phyloP scores from a whole-genome alignment of 176 grass and related monocot genomes.

The Rhynchospora breviuscula region DNA sequence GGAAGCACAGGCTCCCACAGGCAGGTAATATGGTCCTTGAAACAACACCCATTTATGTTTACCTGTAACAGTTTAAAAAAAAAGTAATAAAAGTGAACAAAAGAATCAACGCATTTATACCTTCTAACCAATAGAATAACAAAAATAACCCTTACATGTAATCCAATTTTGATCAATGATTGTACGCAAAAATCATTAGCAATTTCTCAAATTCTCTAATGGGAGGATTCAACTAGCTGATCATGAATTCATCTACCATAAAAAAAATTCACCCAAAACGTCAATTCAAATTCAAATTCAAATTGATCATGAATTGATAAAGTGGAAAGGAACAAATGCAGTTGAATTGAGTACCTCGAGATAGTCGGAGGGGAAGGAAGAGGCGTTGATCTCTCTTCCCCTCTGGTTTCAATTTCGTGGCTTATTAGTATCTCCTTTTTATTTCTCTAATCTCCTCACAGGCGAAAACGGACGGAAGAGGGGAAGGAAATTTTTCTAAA shows the following conservation, averaged over 20 bases:
- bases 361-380: conserved; percentile 22
- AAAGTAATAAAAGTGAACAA: background rate
- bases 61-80: background rate
- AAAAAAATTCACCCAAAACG: background rate
- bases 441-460: background rate
- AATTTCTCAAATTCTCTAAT: conserved; percentile 1
- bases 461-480: background rate
- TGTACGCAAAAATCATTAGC: background rate
- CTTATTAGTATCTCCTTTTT: conserved; percentile 7
- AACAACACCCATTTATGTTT: conserved; percentile 44
- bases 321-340: background rate
- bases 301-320: background rate
- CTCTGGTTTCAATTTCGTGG: conserved; percentile 4
- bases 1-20: conserved; percentile 74
- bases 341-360: conserved; percentile 17
- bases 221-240: background rate
- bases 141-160: background rate
- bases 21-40: conserved; percentile 50
- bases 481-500: conserved; percentile 12
- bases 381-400: conserved; percentile 19
- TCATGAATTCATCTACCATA: conserved; percentile 14
- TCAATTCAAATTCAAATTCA: conserved; percentile 2
- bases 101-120: background rate
- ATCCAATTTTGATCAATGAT: conserved; percentile 6
- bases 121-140: background rate